These are phyloP conservation scores for Candida railenensis DNA, from an alignment of 805 yeast genomes.

Conservation along the genomic window DNA sequence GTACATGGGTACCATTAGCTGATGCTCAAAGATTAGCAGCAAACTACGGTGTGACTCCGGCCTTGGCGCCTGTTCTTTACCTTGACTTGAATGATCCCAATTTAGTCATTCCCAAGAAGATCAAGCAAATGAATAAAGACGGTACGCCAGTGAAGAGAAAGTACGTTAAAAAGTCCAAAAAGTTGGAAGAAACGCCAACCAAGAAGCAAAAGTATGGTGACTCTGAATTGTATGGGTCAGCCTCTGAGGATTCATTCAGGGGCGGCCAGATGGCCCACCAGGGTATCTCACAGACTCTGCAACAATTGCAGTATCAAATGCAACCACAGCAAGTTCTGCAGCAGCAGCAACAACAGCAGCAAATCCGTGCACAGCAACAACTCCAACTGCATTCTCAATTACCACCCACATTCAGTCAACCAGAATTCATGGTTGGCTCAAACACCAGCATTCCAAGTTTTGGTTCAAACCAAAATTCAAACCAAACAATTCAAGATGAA, in stretches of 20 bases:
- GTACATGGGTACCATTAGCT: conserved; percentile 90
- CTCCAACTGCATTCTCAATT: conserved; percentile 7
- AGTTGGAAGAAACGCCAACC: conserved; percentile 56
- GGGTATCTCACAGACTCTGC: background rate
- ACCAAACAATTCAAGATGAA: conserved; percentile 2
- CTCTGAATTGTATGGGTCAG: conserved; percentile 11
- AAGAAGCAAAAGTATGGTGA: conserved; percentile 40
- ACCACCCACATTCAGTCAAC: conserved; percentile 22
- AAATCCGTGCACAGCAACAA: conserved; percentile 4
- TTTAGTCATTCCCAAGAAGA: conserved; percentile 33
- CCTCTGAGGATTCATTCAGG: conserved; percentile 18
- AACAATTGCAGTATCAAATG: conserved; percentile 37
- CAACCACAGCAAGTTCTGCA: conserved; percentile 65
- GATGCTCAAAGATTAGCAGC: conserved; percentile 55
- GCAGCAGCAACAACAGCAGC: conserved; percentile 50
- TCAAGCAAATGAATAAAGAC: conserved; percentile 31
- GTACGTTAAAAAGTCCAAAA: conserved; percentile 57
- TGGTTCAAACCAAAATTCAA: background rate
- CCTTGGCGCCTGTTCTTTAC: conserved; percentile 41
- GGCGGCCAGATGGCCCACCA: conserved; percentile 9
- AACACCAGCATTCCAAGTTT: conserved; percentile 4
- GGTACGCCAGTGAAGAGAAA: conserved; percentile 43
- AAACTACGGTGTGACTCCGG: conserved; percentile 39
- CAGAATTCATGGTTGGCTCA: conserved; percentile 19
- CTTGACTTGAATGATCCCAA: conserved; percentile 36